These are phyloP conservation scores for Apophysomyces ossiformis DNA, from an alignment of 371 early-diverging fungal species.

Conservation along the genomic window DNA sequence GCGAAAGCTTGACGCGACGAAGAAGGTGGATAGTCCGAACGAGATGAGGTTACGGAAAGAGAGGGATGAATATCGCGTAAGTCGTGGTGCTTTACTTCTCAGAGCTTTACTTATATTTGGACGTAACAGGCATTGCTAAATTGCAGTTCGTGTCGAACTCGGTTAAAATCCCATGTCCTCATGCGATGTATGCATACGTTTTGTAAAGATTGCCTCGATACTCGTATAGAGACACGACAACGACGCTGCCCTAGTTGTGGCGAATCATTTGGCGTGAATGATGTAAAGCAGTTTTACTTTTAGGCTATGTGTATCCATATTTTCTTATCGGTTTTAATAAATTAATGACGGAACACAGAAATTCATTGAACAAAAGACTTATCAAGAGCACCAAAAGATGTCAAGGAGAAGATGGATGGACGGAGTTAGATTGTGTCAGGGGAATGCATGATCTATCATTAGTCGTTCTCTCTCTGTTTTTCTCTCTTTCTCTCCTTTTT, in stretches of 20 bases:
- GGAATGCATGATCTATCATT: background rate
- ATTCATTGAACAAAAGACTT: background rate
- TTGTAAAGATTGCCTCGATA: constrained; percentile 94
- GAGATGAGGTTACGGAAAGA: constrained; percentile 56
- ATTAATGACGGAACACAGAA: background rate
- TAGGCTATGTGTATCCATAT: constrained; percentile 36
- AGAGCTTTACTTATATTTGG: constrained; percentile 2
- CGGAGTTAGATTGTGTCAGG: constrained; percentile 7
- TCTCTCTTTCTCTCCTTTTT: constrained; percentile 7
- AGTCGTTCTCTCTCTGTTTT: background rate
- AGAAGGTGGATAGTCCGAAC: constrained; percentile 56
- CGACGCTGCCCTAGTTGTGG: constrained; percentile 99
- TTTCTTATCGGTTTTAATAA: background rate
- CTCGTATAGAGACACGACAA: constrained; percentile 88
- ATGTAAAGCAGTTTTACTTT: constrained; percentile 90
- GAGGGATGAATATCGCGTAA: constrained; percentile 49
- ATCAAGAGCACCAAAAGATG: background rate
- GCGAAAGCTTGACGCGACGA: constrained; percentile 57
- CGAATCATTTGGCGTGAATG: constrained; percentile 88
- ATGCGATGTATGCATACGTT: constrained; percentile 96
- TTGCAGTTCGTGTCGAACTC: constrained; percentile 85
- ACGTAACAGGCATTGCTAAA: constrained; percentile 75
- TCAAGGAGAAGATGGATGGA: background rate
- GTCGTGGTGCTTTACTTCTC: background rate
- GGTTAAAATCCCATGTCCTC: constrained; percentile 87